phyloP scores from a whole-genome alignment of 345 rosid species.

The Brassica juncea region DNA sequence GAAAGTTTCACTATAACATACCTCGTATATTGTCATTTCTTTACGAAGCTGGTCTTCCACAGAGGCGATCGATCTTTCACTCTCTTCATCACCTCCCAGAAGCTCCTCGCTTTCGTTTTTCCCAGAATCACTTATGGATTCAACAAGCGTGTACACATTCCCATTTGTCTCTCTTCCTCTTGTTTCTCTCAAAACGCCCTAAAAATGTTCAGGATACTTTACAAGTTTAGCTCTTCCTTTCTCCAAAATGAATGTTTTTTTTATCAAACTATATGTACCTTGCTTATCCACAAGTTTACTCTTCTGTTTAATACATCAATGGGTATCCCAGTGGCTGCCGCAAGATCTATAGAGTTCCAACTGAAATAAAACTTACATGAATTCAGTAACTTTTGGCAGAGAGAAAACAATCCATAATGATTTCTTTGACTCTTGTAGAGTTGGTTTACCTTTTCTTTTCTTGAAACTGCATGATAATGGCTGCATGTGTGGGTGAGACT shows the following conservation, averaged over 20 bases:
- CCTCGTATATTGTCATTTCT: conserved; percentile 96
- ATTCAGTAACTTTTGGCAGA: conserved; percentile 3
- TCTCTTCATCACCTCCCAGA: conserved; percentile 78
- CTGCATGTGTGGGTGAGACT: conserved; percentile 91
- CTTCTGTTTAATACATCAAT: conserved; percentile 69
- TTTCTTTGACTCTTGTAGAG: conserved; percentile 6
- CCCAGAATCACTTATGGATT: conserved; percentile 58
- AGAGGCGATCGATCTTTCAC: conserved; percentile 74
- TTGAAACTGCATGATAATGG: conserved; percentile 92
- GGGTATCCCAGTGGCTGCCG: conserved; percentile 69
- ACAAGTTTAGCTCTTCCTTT: background rate
- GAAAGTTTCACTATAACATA: conserved; percentile 34
- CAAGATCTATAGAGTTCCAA: conserved; percentile 80
- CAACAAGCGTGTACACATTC: conserved; percentile 64
- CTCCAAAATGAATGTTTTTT: background rate
- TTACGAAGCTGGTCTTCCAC: conserved; percentile 84
- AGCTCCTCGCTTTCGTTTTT: conserved; percentile 67
- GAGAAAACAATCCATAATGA: background rate
- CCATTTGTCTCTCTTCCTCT: conserved; percentile 49
- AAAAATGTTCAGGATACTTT: conserved; percentile 11
- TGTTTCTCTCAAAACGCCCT: conserved; percentile 89
- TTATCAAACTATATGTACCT: conserved; percentile 43
- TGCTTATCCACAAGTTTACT: conserved; percentile 88
- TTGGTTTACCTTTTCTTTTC: conserved; percentile 67
- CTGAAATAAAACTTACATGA: conserved; percentile 42